These are phyloP conservation scores for Clonostachys sp. DNA, from an alignment of 2,329 filamentous ascomycete genomes.

Conservation along the genomic window DNA sequence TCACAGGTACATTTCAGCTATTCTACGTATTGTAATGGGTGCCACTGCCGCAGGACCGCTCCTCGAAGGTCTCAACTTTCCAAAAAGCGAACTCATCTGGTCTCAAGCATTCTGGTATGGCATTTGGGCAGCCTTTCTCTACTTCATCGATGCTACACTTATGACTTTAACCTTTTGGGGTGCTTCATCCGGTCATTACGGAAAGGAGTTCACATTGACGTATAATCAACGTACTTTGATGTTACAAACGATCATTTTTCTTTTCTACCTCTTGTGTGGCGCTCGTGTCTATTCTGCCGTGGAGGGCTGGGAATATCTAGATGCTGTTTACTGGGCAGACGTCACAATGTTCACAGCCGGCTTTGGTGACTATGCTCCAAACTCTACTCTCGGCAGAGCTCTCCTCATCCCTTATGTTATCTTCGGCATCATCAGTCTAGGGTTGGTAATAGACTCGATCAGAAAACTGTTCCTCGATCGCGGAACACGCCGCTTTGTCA, in stretches of 20 bases:
- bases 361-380: conserved; percentile 49
- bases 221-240: conserved; percentile 83
- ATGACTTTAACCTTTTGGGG: conserved; percentile 78
- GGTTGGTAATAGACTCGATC: conserved; percentile 78
- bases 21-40: conserved; percentile 63
- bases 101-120: conserved; percentile 87
- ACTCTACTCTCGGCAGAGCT: conserved; percentile 54
- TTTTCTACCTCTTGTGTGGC: conserved; percentile 75
- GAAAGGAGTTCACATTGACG: conserved; percentile 73
- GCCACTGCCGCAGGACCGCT: conserved; percentile 61
- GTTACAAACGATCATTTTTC: conserved; percentile 82
- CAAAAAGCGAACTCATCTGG: conserved; percentile 31
- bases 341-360: conserved; percentile 64
- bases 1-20: conserved; percentile 48
- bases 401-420: conserved; percentile 81
- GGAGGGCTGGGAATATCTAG: conserved; percentile 71
- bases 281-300: conserved; percentile 70
- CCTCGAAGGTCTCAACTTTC: conserved; percentile 14
- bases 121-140: conserved; percentile 73
- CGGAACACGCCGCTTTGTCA: conserved; percentile 46
- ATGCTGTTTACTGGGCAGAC: conserved; percentile 76
- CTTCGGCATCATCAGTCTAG: conserved; percentile 77
- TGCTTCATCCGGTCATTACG: conserved; percentile 65
- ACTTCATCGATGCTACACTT: conserved; percentile 72
- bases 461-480: conserved; percentile 60